Conservation (phyloP, 148 eudicot species). For the Fallopia convolvulus region DNA sequence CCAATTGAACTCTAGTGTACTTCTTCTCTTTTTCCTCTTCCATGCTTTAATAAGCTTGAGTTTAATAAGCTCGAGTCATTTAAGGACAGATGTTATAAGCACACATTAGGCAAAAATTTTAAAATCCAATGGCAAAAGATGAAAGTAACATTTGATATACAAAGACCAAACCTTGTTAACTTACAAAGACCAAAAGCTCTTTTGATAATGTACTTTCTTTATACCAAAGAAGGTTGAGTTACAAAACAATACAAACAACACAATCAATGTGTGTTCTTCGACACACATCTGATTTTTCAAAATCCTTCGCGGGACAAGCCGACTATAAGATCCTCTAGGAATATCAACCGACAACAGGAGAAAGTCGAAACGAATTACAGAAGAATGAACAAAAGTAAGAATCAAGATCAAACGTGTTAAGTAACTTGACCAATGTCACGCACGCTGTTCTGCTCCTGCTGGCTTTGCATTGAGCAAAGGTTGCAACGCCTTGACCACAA, state of each 20-base stretch:
- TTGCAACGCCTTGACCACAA: conserved; percentile 91
- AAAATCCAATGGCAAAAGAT: neutral
- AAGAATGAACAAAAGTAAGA: neutral
- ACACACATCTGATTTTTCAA: neutral
- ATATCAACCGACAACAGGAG: neutral
- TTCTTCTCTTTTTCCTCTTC: too few species aligned
- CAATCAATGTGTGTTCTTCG: neutral
- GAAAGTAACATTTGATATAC: neutral
- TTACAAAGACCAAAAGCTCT: neutral
- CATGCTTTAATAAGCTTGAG: too few species aligned
- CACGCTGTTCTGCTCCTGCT: conserved; percentile 45
- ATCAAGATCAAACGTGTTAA: neutral
- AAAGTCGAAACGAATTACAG: neutral
- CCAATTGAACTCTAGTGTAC: too few species aligned
- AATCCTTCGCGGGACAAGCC: neutral
- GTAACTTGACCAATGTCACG: conserved; percentile 16
- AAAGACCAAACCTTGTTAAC: neutral
- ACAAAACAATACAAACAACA: neutral
- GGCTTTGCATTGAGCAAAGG: conserved; percentile 69
- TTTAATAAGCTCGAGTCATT: too few species aligned
- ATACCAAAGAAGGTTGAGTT: neutral
- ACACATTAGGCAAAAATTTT: neutral
- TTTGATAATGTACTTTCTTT: neutral
- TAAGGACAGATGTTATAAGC: neutral
- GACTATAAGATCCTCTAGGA: neutral